Evolutionary conservation across 495 filamentous ascomycete species (phyloP), one percentile per base, ranked within the genome.

Genomic region (Podospora anserina): DNA sequence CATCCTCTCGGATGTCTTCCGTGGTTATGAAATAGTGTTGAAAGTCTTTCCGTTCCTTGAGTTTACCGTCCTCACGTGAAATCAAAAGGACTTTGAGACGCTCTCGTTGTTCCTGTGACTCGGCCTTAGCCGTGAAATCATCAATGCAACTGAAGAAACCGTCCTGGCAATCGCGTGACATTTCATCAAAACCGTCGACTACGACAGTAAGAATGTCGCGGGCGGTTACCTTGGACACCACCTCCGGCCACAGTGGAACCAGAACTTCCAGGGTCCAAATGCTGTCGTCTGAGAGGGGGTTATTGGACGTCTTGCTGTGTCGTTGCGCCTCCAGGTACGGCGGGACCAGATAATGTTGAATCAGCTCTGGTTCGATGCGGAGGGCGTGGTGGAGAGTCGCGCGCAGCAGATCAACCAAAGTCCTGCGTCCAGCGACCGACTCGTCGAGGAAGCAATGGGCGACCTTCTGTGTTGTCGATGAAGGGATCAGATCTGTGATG

Each of bases 381-480:
- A 66, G 54, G 5, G 64, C 27, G 16, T 58, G 64, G 20, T 57
- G 64, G 11, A 57, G 54, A 30, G 64, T 66, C 0, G 53, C 49
- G 62, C 69, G 28, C 20, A 68, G 49, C 26, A 71, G 58, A 3
- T 23, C 54, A 5, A 53, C 55, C 18, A 68, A 55, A 9, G 19
- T 58, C 7, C 66, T 58, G 57, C 69, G 69, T 53, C 63, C 69
- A 2, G 69, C 66, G 18, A 66, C 39, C 3, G 62, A 62, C 58
- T 68, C 63, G 26, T 53, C 39, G n/a, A 71, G 57, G 62, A 68
- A 66, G 56, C 69, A 71, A 23, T 71, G 66, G 3, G 69, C 49
- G 0, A 67, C 64, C 62, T 64, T 32, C 28, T 67, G 59, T 23
- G n/a, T 53, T 26, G 65, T 27, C 32, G 28, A 39, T 16, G 44